phyloP scores from a whole-genome alignment of 192 early-diverging fungal species.

The Coemansia sp. region DNA sequence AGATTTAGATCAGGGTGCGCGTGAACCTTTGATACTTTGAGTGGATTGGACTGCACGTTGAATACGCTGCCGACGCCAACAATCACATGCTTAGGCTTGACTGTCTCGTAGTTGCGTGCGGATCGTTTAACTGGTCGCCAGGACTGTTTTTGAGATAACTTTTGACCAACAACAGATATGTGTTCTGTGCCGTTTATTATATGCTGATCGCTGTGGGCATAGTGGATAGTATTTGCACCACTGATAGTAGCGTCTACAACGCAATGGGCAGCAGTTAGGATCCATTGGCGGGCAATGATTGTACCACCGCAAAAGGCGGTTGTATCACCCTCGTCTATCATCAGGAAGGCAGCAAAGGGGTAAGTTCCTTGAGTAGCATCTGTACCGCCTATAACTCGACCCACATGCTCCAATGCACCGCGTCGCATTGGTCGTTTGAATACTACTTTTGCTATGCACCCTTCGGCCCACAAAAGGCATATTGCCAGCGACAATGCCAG shows the following conservation, averaged over 20 bases:
- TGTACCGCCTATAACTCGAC: constrained; percentile 52
- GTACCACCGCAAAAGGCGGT: constrained; percentile 51
- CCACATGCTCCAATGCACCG: constrained; percentile 13
- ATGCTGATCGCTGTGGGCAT: neutral
- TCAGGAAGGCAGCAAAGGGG: constrained; percentile 49
- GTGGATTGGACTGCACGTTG: neutral
- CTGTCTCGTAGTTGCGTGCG: neutral
- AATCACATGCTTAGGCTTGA: constrained; percentile 24
- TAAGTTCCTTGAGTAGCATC: constrained; percentile 23
- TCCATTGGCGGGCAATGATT: constrained; percentile 40
- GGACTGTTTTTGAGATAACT: neutral
- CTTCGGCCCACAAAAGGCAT: neutral
- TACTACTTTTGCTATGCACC: constrained; percentile 1
- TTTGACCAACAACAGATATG: neutral
- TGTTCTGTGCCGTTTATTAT: neutral
- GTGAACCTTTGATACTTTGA: constrained; percentile 33
- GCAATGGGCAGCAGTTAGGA: constrained; percentile 56
- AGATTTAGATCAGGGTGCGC: constrained; percentile 40
- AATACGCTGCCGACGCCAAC: constrained; percentile 39
- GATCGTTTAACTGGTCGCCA: neutral
- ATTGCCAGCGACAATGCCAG: neutral
- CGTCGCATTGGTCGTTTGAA: constrained; percentile 7
- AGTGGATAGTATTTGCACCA: constrained; percentile 18
- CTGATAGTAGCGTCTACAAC: constrained; percentile 22
- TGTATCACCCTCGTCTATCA: constrained; percentile 35